These are phyloP conservation scores for Leccinum disarticulatum DNA, from an alignment of 768 basidiomycete species.

Conservation along the genomic window DNA sequence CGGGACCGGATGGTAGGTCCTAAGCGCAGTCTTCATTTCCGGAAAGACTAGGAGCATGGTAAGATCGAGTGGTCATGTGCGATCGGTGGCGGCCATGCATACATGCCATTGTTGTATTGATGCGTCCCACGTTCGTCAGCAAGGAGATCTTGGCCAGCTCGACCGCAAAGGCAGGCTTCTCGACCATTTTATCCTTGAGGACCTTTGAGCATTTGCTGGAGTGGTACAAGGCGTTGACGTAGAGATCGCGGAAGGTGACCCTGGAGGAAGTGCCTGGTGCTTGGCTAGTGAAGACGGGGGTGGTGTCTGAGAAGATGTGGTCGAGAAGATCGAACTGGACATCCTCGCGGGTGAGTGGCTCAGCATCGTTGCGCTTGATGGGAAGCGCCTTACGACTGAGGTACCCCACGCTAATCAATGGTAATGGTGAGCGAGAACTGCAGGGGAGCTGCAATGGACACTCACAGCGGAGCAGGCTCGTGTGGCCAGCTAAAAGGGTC, in stretches of 20 bases:
- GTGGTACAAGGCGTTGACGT: slow-evolving; percentile 76
- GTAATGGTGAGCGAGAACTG: slow-evolving; percentile 9
- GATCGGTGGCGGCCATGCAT: slow-evolving; percentile 33
- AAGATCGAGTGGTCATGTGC: slow-evolving; percentile 14
- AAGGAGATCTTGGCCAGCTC: slow-evolving; percentile 84
- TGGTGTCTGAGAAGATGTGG: slow-evolving; percentile 71
- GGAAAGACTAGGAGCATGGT: slow-evolving; percentile 65
- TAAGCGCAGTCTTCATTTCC: slow-evolving; percentile 88
- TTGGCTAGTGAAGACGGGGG: slow-evolving; percentile 70
- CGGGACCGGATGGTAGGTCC: slow-evolving; percentile 89
- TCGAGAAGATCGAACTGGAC: slow-evolving; percentile 84
- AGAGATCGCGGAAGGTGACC: slow-evolving; percentile 80
- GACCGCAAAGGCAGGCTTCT: slow-evolving; percentile 72
- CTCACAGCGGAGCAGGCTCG: slow-evolving; percentile 57
- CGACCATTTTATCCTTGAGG: slow-evolving; percentile 84
- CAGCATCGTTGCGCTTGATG: slow-evolving; percentile 81
- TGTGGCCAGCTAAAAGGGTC: slow-evolving; percentile 43
- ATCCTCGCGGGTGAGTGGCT: slow-evolving; percentile 79
- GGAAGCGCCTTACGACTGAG: slow-evolving; percentile 64
- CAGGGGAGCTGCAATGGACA: slow-evolving; percentile 15
- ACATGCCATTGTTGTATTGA: slow-evolving; percentile 93
- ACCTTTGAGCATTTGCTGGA: slow-evolving; percentile 86
- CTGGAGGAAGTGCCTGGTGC: slow-evolving; percentile 46
- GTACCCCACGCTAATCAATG: slow-evolving; percentile 49
- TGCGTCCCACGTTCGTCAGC: slow-evolving; percentile 85